These are phyloP conservation scores for Lentinula raphanica DNA, from an alignment of 768 basidiomycete species.

Conservation along the genomic window DNA sequence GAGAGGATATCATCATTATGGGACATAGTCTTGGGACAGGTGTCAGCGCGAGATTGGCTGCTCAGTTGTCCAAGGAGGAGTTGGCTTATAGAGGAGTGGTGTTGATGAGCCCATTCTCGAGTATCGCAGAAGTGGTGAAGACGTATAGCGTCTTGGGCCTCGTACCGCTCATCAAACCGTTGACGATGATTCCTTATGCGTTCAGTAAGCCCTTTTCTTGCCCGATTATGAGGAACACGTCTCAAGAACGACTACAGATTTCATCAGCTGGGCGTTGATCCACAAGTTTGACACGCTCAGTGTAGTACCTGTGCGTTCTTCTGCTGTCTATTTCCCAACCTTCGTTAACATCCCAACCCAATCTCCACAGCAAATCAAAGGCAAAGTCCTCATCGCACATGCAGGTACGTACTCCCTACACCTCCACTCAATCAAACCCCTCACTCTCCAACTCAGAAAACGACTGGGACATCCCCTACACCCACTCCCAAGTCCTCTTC, in stretches of 20 bases:
- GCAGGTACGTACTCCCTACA: slow-evolving; percentile 34
- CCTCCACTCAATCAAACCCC: neutral
- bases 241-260: slow-evolving; percentile 27
- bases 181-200: slow-evolving; percentile 56
- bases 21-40: slow-evolving; percentile 92
- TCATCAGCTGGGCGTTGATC: slow-evolving; percentile 47
- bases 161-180: slow-evolving; percentile 67
- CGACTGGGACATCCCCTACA: slow-evolving; percentile 68
- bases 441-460: slow-evolving; percentile 31
- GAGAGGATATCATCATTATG: slow-evolving; percentile 62
- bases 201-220: slow-evolving; percentile 43
- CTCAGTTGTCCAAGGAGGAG: slow-evolving; percentile 39
- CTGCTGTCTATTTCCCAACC: neutral
- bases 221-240: neutral
- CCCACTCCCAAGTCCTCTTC: slow-evolving; percentile 67
- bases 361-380: slow-evolving; percentile 50
- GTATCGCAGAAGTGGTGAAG: slow-evolving; percentile 53
- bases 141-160: slow-evolving; percentile 63
- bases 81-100: slow-evolving; percentile 40
- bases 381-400: slow-evolving; percentile 69
- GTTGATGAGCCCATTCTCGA: slow-evolving; percentile 54
- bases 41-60: slow-evolving; percentile 52
- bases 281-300: slow-evolving; percentile 62
- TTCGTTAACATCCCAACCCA: neutral
- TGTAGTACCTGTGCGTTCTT: slow-evolving; percentile 47